Base-by-base conservation (phyloP, 192 early-diverging fungal species). In the Linnemannia zychae region DNA sequence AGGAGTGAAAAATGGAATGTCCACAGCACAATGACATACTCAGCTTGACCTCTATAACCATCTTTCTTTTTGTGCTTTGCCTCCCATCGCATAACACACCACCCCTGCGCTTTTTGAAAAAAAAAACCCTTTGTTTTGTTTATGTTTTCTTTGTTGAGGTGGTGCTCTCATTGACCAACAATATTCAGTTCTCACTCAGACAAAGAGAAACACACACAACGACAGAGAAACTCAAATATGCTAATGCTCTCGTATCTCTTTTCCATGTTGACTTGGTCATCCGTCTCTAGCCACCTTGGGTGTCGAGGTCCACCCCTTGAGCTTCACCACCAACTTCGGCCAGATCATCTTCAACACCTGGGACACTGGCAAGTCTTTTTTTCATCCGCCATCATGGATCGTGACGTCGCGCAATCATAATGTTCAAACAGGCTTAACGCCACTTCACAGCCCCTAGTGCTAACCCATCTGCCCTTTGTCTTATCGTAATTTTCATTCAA, bases 241-340 rank as follows among this genome's bases (percentile, higher is more conserved):
- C n/a, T 47, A 24, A 71, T 44, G 44, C 44, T 47, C 69, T 47
- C 44, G 70, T 31, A 47, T 47, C 40, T 69, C 38, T 12, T 20
- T 47, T 76, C 66, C 49, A 47, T 77, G 48, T 77, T 67, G 33
- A 24, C 22, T 63, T 63, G 57, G 57, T 63, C 24, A 33, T 63
- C 57, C 31, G 1, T 40, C 53, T 34, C 48, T 87, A 96, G 98
- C 99, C 81, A 99, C 99, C 81, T 95, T 99, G 85, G 99, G 99
- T 91, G 99, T 99, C 81, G 98, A 99, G 90, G 99, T 99, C 40
- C 98, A 99, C 90, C 99, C 99, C 80, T 92, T 99, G 74, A 91
- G 89, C 71, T 99, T 99, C 95, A 94, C 96, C 92, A 99, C 99
- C 86, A 99, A 96, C 95, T 98, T 96, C 90, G 99, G 99, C 50